Base-by-base conservation (phyloP, 2,329 filamentous ascomycete species). In the Acarospora socialis region DNA sequence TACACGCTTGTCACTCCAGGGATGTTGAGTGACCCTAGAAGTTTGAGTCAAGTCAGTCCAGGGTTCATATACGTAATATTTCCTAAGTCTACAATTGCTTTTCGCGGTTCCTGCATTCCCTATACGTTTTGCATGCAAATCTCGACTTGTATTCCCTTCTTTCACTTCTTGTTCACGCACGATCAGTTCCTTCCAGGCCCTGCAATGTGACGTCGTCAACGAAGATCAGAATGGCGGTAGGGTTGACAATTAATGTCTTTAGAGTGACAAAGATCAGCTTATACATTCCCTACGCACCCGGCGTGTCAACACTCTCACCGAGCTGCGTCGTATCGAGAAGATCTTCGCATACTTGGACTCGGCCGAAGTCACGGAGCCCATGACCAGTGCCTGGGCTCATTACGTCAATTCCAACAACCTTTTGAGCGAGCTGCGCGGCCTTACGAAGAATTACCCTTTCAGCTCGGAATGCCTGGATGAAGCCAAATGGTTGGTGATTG, bases 341-440 rank as follows among this genome's bases (percentile, higher is more conserved):
- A 61, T 70, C 3, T 74, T 78, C 15, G 69, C 73, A 3, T 52
- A 60, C 2, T 65, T 70, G 37, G 63, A 71, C 19, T 60, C 65
- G 23, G 62, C 70, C 25, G 69, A 73, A 32, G 68, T 79, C 28
- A 66, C 67, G 9, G 64, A 66, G 17, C 73, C 77, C 7, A 77
- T 83, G 73, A 79, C 76, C 3, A 55, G 64, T 3, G 77, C 78
- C 2, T 83, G 77, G 77, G 60, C 65, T 2, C 66, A 80, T 56
- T 82, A 82, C 45, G 77, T 83, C 41, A 68, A 67, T 37, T 77
- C 70, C 37, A 69, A 81, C 53, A 73, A 77, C 46, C 59, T 83
- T 12, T 60, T 83, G 15, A 71, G 65, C 21, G 78, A 83, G 47
- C 64, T 83, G n/a, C 63, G 76, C 13, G 70, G 70, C 15, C 55